phyloP scores from a whole-genome alignment of 495 filamentous ascomycete species.

The Trypethelium eluteriae region DNA sequence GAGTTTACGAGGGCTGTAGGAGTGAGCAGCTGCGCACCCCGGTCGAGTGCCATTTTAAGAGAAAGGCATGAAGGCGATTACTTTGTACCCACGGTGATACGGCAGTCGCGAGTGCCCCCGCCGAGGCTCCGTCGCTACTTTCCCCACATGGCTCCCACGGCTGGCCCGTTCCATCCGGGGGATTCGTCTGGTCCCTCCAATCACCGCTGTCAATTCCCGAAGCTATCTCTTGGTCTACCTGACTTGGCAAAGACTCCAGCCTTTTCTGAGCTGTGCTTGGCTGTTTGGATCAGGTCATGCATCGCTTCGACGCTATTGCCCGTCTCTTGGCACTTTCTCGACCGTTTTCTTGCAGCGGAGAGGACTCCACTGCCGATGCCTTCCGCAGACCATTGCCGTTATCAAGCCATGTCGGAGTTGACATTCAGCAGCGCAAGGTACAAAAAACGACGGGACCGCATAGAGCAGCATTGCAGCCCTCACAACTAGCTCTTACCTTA shows the following conservation, averaged over 20 bases:
- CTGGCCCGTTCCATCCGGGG: not conserved
- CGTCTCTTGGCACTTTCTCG: not conserved
- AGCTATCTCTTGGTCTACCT: not conserved
- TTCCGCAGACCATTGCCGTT: too few species aligned
- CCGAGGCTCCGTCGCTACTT: not conserved
- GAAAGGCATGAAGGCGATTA: not conserved
- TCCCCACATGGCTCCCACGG: not conserved
- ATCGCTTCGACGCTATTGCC: not conserved
- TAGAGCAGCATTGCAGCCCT: too few species aligned
- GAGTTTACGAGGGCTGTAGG: too few species aligned
- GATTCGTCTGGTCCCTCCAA: not conserved
- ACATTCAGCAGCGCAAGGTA: too few species aligned
- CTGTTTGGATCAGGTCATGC: not conserved
- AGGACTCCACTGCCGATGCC: not conserved
- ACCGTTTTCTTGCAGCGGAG: not conserved
- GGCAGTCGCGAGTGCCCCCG: not conserved
- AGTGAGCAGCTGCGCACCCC: too few species aligned
- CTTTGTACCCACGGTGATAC: not conserved
- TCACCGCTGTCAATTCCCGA: not conserved
- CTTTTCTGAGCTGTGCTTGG: not conserved
- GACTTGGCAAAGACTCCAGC: not conserved
- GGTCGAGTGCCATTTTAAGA: not conserved
- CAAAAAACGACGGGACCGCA: too few species aligned
- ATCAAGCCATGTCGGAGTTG: too few species aligned
- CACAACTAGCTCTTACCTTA: too few species aligned